These are phyloP conservation scores for Hypericum androsaemum DNA, from an alignment of 345 rosid genomes.

Conservation along the genomic window DNA sequence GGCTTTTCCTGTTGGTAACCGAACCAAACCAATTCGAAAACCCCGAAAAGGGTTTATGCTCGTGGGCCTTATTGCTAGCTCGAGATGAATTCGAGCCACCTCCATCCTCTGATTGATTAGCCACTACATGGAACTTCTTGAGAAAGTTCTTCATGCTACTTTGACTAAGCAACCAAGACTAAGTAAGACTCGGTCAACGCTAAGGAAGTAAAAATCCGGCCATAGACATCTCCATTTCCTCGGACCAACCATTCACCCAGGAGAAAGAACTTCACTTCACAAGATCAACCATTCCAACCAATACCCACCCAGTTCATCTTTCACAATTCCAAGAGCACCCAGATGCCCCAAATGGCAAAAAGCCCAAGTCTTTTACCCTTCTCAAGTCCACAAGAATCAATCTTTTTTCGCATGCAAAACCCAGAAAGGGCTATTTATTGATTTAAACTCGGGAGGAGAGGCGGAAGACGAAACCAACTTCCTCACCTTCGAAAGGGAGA, in stretches of 20 bases:
- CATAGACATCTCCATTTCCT: slow-evolving; percentile 61
- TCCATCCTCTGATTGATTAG: slow-evolving; percentile 52
- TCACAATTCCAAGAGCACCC: slow-evolving; percentile 24
- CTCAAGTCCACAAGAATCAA: neutral
- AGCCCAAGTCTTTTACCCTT: slow-evolving; percentile 10
- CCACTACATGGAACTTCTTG: slow-evolving; percentile 68
- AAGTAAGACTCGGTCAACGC: slow-evolving; percentile 35
- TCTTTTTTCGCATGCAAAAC: neutral
- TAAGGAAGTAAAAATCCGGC: slow-evolving; percentile 44
- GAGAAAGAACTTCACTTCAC: slow-evolving; percentile 11
- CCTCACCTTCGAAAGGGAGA: slow-evolving; percentile 2
- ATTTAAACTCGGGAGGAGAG: too few species aligned
- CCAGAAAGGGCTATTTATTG: too few species aligned
- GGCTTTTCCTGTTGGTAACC: slow-evolving; percentile 47
- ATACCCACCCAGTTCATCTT: slow-evolving; percentile 23
- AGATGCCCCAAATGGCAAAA: slow-evolving; percentile 27
- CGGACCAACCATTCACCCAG: slow-evolving; percentile 41
- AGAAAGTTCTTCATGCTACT: slow-evolving; percentile 74
- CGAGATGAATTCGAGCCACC: slow-evolving; percentile 49
- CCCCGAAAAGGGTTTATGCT: slow-evolving; percentile 58
- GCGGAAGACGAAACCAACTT: too few species aligned
- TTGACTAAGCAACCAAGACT: slow-evolving; percentile 14
- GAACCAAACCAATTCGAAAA: slow-evolving; percentile 80
- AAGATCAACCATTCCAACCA: slow-evolving; percentile 26
- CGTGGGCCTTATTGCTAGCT: slow-evolving; percentile 37